Conservation (phyloP, 1,139 yeast species). For the Blastobotrys persicus region DNA sequence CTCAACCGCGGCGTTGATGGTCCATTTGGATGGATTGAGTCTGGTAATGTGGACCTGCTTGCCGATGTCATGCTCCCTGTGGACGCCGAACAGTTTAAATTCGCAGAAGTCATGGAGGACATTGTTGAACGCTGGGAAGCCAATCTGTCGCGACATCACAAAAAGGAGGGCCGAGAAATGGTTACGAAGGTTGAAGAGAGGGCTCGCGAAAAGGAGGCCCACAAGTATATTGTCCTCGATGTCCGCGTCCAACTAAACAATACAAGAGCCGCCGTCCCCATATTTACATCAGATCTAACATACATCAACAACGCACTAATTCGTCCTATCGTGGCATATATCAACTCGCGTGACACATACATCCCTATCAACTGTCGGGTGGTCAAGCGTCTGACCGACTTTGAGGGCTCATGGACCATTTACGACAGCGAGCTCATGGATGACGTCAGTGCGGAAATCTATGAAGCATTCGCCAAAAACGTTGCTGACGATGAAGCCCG, state of each 20-base stretch:
- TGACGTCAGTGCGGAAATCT: slow-evolving; percentile 84
- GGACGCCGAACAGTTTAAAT: slow-evolving; percentile 47
- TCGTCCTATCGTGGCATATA: slow-evolving; percentile 92
- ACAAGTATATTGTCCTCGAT: slow-evolving; percentile 70
- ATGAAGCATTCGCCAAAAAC: slow-evolving; percentile 84
- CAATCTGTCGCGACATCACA: slow-evolving; percentile 21
- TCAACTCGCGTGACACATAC: slow-evolving; percentile 82
- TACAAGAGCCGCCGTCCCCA: slow-evolving; percentile 84
- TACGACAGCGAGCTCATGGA: slow-evolving; percentile 91
- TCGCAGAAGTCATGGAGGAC: slow-evolving; percentile 40
- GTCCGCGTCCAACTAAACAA: slow-evolving; percentile 74
- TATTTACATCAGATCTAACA: slow-evolving; percentile 77
- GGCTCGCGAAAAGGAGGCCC: slow-evolving; percentile 33
- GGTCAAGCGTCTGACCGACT: slow-evolving; percentile 75
- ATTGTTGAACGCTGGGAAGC: slow-evolving; percentile 43
- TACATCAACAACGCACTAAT: slow-evolving; percentile 88
- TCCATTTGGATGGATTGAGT: slow-evolving; percentile 94
- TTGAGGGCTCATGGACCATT: slow-evolving; percentile 95
- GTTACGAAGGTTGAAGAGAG: slow-evolving; percentile 35
- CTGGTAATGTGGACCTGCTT: slow-evolving; percentile 86
- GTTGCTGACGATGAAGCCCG: slow-evolving; percentile 85
- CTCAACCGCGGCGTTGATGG: slow-evolving; percentile 87
- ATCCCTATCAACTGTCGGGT: slow-evolving; percentile 85
- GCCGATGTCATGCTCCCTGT: slow-evolving; percentile 86
- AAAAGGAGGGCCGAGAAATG: slow-evolving; percentile 18